Conservation (phyloP, 208 protist genomes). For the Lotmaria passim region DNA sequence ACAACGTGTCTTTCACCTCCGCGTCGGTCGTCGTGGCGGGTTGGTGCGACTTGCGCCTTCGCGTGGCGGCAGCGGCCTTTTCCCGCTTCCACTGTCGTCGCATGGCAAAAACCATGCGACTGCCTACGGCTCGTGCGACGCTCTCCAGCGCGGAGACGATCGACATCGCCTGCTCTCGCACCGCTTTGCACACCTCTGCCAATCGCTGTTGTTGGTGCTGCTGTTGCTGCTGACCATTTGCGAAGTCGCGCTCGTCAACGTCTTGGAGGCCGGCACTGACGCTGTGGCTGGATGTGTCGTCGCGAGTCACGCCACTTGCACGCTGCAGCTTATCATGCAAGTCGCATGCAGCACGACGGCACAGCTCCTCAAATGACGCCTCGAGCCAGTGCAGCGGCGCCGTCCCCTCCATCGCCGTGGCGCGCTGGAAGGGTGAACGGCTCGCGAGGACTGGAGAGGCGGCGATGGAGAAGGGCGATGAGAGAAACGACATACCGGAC, state of each 20-base stretch:
- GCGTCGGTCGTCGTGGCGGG: not conserved
- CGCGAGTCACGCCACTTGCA: not conserved
- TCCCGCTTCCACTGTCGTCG: conserved; percentile 14
- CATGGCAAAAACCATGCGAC: conserved; percentile 11
- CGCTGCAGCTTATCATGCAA: not conserved
- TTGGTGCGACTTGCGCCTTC: conserved; percentile 18
- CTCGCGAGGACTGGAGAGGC: conserved; percentile 1
- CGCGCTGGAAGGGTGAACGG: not conserved
- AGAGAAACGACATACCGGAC: conserved; percentile 10
- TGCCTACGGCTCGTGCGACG: conserved; percentile 4
- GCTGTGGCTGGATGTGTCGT: not conserved
- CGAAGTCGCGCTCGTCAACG: not conserved
- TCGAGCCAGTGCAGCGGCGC: conserved; percentile 32
- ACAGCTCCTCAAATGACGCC: conserved; percentile 27
- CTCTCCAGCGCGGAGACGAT: conserved; percentile 26
- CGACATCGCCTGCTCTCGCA: conserved; percentile 9
- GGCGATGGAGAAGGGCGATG: conserved; percentile 21
- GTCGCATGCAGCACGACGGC: conserved; percentile 11
- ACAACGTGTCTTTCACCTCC: conserved; percentile 33
- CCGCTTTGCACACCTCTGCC: not conserved
- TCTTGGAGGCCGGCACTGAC: not conserved
- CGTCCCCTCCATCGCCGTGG: not conserved
- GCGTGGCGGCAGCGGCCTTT: conserved; percentile 9
- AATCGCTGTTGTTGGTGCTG: not conserved
- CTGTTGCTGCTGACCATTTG: not conserved